Base-by-base conservation (phyloP, 768 basidiomycete genomes). In the Paxillus involutus region DNA sequence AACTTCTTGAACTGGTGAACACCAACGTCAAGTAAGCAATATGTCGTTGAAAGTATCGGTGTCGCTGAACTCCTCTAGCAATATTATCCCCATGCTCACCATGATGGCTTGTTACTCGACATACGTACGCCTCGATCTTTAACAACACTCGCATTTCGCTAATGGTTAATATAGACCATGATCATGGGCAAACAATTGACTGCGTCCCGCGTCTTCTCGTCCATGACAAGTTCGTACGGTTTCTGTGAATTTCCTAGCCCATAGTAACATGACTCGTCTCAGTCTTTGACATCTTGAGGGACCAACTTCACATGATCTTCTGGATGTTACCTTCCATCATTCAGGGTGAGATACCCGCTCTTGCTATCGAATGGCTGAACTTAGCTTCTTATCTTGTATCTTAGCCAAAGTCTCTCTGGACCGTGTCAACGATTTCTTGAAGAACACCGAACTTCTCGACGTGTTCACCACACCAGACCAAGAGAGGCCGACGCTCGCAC, bases 71-170 rank as follows among this genome's bases (percentile, higher is more conserved):
- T 35, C 2, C 49, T 21, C 21, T 29, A 88, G 84, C 62, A 81
- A 76, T 56, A 52, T 81, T 36, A 78, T 89, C 42, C 88, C 89
- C 0, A 65, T 89, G 9, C 36, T 80, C 1, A 83, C 81, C 30
- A 90, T 89, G 88, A 61, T 85, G 40, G 76, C 80, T 14, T 84
- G 86, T 1, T 89, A 81, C 59, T 73, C 77, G 2, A 74, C 81
- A 7, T 89, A 84, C 55, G 76, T 85, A 69, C 50, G 81, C 63
- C 6, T 36, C 19, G 17, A 36, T 32, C 16, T 36, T 3, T 29
- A 12, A 24, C 21, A 7, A 12, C 12, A 7, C n/a, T 26, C 19
- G 5, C 4, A n/a, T 26, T 11, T 19, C 8, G 24, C 24, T 14
- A 14, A 26, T 44, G 42, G n/a, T 19, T 3, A 32, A 37, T n/a